Evolutionary conservation across 202 grass and related monocot genomes (phyloP), one percentile per base, ranked within the genome.

Genomic region (Elaeis oleifera): DNA sequence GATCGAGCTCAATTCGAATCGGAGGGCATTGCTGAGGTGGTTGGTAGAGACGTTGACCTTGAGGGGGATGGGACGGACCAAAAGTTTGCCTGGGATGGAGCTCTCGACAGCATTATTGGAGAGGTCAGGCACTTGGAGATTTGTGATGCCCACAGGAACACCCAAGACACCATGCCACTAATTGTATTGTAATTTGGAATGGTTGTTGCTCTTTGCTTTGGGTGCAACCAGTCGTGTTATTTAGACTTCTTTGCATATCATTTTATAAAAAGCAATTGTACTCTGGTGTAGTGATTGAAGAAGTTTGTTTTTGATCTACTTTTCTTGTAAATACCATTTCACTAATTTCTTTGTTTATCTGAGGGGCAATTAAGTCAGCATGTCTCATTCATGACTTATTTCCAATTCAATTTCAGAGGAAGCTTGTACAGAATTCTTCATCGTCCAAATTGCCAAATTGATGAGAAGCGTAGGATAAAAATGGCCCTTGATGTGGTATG

Each of bases 401-500:
- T 13, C 8, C 36, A 44, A 44, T 44, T 44, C 36, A 44, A 44
- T 72, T 76, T 16, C 70, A 99, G 94, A 79, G 94, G 94, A 82
- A 99, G 94, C 67, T 86, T 99, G 76, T 99, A 99, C 71, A 99
- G 87, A 72, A 92, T 99, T 64, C 82, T 94, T 89, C 94, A 94
- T 73, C 88, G 94, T 28, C 88, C 88, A 70, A 83, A 86, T 79
- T 94, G 94, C 63, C 88, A 94, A 84, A 87, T 99, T 75, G 94
- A 99, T 58, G 94, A 99, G 76, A 99, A 89, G 16, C 82, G 85
- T 21, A 89, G 88, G 70, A 99, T 99, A 66, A 90, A 88, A 64
- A 99, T 99, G 94, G 88, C 94, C 59, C 78, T 99, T 92, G 94
- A 99, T 58, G 94, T 99, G 88, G 94, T 99, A 89, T 70, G 60